Evolutionary conservation across 768 basidiomycete species (phyloP), one percentile per base, ranked within the genome.

Genomic region (Amanita thiersii): DNA sequence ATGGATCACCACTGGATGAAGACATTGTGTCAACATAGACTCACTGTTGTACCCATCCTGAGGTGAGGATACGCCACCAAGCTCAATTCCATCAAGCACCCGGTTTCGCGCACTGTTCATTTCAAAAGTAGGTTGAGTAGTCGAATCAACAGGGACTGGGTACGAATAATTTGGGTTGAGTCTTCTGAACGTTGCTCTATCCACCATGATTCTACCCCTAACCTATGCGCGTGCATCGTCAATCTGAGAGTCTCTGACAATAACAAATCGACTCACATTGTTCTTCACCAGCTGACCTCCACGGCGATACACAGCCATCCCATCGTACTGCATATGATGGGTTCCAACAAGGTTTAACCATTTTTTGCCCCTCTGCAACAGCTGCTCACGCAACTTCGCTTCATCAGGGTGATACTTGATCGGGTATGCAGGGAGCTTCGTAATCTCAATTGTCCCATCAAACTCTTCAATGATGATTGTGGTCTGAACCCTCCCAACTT

Each of bases 151-250:
- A 10, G 66, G 59, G 1, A 36, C 43, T 7, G 75, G 71, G 49
- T 72, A 66, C 15, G 58, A 49, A 50, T 77, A 75, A 51, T 71
- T 72, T 0, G 71, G 52, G 48, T 79, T 75, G 39, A 72, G 52
- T 25, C 70, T 64, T 34, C 66, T 65, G 64, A 80, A 80, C 2
- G 69, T 72, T 3, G 61, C 67, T 53, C 75, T 57, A 50, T 81
- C 79, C 31, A 81, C 59, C 75, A 81, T 79, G 41, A 80, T 69
- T 12, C 79, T 63, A 31, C 76, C 68, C 30, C 63, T 68, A 29
- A 79, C 65, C 77, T 78, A 44, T 0, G 20, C 29, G 35, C 9
- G 35, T 10, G 14, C 20, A 4, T 29, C 20, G 5, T 37, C 41
- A 14, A 51, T 21, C 10, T 43, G 23, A 20, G 25, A n/a, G 12